Conservation (phyloP, 371 early-diverging fungal genomes). For the Mucor plumbeus region DNA sequence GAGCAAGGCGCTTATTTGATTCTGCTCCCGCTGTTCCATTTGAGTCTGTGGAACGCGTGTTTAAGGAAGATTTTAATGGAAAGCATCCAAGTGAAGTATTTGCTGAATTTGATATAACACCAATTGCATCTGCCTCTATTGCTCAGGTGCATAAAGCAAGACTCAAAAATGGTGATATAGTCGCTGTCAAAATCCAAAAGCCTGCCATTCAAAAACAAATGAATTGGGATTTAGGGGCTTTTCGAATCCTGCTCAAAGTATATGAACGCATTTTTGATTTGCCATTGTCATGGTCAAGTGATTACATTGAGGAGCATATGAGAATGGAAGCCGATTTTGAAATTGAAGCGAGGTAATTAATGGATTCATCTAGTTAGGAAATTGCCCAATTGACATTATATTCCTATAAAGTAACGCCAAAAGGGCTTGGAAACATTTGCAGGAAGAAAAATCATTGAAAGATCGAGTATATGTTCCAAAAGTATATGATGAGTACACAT, state of each 20-base stretch:
- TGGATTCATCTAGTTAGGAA: background rate
- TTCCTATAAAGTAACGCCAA: slow-evolving; percentile 66
- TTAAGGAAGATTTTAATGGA: slow-evolving; percentile 70
- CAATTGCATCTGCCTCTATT: slow-evolving; percentile 91
- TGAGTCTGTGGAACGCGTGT: slow-evolving; percentile 68
- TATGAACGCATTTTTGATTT: slow-evolving; percentile 85
- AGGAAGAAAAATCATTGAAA: slow-evolving; percentile 58
- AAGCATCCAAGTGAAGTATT: slow-evolving; percentile 68
- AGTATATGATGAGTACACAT: slow-evolving; percentile 77
- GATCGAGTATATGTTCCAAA: slow-evolving; percentile 77
- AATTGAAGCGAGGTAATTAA: slow-evolving; percentile 69
- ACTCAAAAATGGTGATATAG: slow-evolving; percentile 71
- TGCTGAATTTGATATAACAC: slow-evolving; percentile 68
- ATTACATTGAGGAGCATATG: slow-evolving; percentile 77
- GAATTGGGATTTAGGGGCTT: slow-evolving; percentile 81
- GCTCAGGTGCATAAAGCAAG: slow-evolving; percentile 92
- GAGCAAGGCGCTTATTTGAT: slow-evolving; percentile 81
- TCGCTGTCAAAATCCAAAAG: slow-evolving; percentile 95
- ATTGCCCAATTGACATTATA: background rate
- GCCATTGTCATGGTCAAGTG: slow-evolving; percentile 83
- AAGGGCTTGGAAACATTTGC: slow-evolving; percentile 58
- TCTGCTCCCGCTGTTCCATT: slow-evolving; percentile 82
- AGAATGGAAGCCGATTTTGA: slow-evolving; percentile 83
- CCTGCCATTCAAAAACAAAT: slow-evolving; percentile 86
- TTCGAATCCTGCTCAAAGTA: slow-evolving; percentile 58